Evolutionary conservation across 1,284 basidiomycete species (phyloP).

Genomic region (Kalmanozyma brasiliensis): DNA sequence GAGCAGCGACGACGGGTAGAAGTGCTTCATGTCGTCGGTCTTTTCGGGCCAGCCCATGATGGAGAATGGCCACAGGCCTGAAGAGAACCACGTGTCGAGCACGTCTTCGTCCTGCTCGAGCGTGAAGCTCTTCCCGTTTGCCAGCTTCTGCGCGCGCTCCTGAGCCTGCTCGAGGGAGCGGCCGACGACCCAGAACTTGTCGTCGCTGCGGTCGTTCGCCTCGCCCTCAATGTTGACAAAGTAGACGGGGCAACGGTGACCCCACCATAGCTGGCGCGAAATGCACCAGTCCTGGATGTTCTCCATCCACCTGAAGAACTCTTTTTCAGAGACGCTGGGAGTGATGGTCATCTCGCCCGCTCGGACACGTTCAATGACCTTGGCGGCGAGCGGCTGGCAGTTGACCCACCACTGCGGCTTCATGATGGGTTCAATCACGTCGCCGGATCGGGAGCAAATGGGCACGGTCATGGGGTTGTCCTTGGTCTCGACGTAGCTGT

Average conservation of each 20-base stretch:
- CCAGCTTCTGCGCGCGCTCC: slow-evolving; percentile 79
- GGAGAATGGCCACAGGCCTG: slow-evolving; percentile 96
- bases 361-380: slow-evolving; percentile 78
- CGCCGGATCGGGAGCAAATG: slow-evolving; percentile 73
- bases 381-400: slow-evolving; percentile 87
- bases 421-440: slow-evolving; percentile 92
- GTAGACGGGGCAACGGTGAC: slow-evolving; percentile 95
- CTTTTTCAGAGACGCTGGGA: slow-evolving; percentile 86
- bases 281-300: slow-evolving; percentile 99
- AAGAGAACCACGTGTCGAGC: slow-evolving; percentile 99
- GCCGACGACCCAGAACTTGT: slow-evolving; percentile 82
- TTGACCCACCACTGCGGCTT: slow-evolving; percentile 99
- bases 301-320: slow-evolving; percentile 98
- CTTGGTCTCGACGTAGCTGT: slow-evolving; percentile 88
- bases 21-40: slow-evolving; percentile 70
- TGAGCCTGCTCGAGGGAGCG: slow-evolving; percentile 82
- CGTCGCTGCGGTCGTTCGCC: slow-evolving; percentile 72
- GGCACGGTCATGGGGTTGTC: slow-evolving; percentile 72
- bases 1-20: slow-evolving; percentile 88
- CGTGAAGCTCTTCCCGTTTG: slow-evolving; percentile 76
- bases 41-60: slow-evolving; percentile 94
- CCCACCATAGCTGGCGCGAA: slow-evolving; percentile 99
- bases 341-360: slow-evolving; percentile 72
- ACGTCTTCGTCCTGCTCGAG: slow-evolving; percentile 97
- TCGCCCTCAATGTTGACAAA: slow-evolving; percentile 86